Evolutionary conservation across 1,284 basidiomycete species (phyloP).

Genomic region (Tetrapyrgos nigripes): DNA sequence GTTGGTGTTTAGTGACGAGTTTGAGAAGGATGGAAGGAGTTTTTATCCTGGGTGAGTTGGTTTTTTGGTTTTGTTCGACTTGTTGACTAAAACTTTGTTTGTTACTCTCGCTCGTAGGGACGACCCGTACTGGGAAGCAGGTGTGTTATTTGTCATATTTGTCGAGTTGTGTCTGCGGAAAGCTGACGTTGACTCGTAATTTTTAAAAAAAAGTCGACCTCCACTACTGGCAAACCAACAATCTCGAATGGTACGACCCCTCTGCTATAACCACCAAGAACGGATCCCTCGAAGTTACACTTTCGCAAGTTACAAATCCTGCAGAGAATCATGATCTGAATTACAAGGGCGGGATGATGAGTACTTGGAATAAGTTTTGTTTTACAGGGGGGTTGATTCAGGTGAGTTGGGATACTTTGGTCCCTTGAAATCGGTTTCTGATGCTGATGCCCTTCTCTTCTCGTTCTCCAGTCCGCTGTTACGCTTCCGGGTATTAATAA

Average conservation of each 20-base stretch:
- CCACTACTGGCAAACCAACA: slow-evolving; percentile 16
- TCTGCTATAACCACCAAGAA: slow-evolving; percentile 22
- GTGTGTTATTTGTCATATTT: not conserved
- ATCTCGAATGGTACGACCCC: slow-evolving; percentile 20
- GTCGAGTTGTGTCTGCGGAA: not conserved
- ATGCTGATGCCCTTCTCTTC: slow-evolving; percentile 31
- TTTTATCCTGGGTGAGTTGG: slow-evolving; percentile 27
- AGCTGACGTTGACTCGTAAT: no score
- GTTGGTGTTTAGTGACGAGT: slow-evolving; percentile 44
- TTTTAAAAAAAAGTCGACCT: not conserved
- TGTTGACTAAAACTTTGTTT: no score
- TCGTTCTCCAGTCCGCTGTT: not conserved
- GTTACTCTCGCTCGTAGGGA: no score
- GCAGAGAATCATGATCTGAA: slow-evolving; percentile 7
- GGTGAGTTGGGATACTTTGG: no score
- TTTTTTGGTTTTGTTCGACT: no score
- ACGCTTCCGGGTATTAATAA: slow-evolving; percentile 14
- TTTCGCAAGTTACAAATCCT: slow-evolving; percentile 2
- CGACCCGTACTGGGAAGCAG: slow-evolving; percentile 11
- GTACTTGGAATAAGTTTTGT: slow-evolving; percentile 58
- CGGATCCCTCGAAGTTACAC: slow-evolving; percentile 14
- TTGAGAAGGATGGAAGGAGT: slow-evolving; percentile 23
- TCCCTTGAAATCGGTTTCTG: no score
- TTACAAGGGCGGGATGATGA: slow-evolving; percentile 14
- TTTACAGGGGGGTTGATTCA: slow-evolving; percentile 55